A percentile compares a stretch with the other conserved stretches of the same genome.
These are phyloP conservation scores for Digitaria exilis DNA, from an alignment of 202 grass and related monocot species.

Conservation along the genomic window DNA sequence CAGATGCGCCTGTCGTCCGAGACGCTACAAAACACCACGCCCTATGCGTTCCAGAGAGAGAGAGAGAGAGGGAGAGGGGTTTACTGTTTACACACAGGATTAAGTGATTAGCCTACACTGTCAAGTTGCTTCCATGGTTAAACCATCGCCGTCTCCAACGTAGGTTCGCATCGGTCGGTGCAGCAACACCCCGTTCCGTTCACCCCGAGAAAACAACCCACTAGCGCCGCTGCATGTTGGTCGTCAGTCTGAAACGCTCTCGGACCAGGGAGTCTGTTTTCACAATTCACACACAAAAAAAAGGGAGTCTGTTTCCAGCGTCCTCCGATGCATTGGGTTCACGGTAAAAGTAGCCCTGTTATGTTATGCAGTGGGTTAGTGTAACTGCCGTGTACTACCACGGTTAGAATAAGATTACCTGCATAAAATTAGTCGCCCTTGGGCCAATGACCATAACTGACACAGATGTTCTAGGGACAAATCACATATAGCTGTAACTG, in stretches of 20 bases:
- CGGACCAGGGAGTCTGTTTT: slow-evolving; percentile 1
- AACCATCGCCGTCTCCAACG: slow-evolving; percentile 14
- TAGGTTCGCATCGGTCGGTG: not conserved
- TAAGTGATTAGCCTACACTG: slow-evolving; percentile 37
- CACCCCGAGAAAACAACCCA: slow-evolving; percentile 33
- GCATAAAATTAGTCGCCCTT: not conserved
- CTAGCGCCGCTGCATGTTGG: slow-evolving; percentile 47
- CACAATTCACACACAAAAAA: no score
- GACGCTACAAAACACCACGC: slow-evolving; percentile 25
- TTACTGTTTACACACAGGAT: not conserved
- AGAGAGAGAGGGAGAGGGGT: no score
- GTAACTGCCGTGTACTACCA: slow-evolving; percentile 13
- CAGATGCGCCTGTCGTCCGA: slow-evolving; percentile 25
- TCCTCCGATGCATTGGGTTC: slow-evolving; percentile 1
- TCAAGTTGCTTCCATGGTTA: slow-evolving; percentile 40
- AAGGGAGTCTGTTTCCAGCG: slow-evolving; percentile 31
- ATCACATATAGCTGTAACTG: not conserved
- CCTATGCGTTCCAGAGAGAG: slow-evolving; percentile 35
- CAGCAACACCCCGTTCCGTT: not conserved
- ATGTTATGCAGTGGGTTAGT: slow-evolving; percentile 19
- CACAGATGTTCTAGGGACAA: slow-evolving; percentile 10
- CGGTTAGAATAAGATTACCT: not conserved
- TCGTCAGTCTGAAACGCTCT: slow-evolving; percentile 37
- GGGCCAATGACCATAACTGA: slow-evolving; percentile 20
- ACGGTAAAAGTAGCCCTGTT: not conserved